Evolutionary conservation across 2,329 filamentous ascomycete species (phyloP).

Genomic region (Neofusicoccum umdonicola): DNA sequence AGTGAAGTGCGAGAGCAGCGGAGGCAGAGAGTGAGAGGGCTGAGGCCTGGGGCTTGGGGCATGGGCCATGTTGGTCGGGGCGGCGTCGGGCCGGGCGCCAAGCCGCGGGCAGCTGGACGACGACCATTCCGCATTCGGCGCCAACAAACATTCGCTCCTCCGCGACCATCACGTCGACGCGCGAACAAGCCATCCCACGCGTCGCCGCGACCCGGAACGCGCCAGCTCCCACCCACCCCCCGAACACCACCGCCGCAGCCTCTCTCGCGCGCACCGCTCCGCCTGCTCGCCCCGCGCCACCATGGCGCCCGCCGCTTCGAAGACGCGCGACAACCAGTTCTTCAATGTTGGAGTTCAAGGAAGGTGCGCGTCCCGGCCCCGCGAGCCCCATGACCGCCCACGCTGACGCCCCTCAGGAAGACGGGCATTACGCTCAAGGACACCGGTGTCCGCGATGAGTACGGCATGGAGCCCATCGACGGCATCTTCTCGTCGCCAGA

Average conservation of each 20-base stretch:
- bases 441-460: constrained; percentile 76
- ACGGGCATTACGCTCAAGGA: constrained; percentile 83
- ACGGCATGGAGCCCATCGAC: constrained; percentile 87
- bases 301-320: constrained; percentile 34
- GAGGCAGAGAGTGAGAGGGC: too few relatives aligned
- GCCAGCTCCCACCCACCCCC: not conserved
- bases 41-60: not conserved
- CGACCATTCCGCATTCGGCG: not conserved
- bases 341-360: constrained; percentile 41
- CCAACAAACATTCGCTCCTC: constrained; percentile 8
- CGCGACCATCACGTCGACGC: constrained; percentile 2
- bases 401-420: constrained; percentile 58
- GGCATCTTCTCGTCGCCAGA: constrained; percentile 85
- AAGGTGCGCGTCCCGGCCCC: constrained; percentile 27
- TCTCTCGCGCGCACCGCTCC: not conserved
- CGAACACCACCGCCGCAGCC: not conserved
- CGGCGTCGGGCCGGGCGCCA: not conserved
- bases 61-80: not conserved
- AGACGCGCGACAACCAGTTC: constrained; percentile 39
- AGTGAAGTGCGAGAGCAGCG: too few relatives aligned
- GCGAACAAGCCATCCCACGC: not conserved
- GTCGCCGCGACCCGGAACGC: not conserved
- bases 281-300: not conserved
- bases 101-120: not conserved
- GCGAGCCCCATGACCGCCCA: not conserved